These are phyloP conservation scores for Solanum piurae DNA, from an alignment of 257 asterid genomes.

Conservation along the genomic window DNA sequence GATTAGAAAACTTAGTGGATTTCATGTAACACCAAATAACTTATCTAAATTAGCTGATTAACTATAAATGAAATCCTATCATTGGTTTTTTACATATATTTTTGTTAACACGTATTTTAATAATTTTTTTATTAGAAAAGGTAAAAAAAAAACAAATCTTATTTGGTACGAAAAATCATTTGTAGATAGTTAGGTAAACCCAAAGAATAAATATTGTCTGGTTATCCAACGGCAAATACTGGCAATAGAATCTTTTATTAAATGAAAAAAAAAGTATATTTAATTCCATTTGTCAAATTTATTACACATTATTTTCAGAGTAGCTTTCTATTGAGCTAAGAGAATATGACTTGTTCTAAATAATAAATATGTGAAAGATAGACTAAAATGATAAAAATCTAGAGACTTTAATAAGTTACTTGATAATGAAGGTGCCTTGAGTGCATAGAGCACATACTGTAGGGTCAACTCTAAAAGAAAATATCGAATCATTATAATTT, in stretches of 20 bases:
- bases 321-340: background rate
- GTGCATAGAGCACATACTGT: background rate
- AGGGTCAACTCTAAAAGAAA: background rate
- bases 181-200: background rate
- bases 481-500: too few relatives aligned
- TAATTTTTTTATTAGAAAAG: background rate
- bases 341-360: background rate
- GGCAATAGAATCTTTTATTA: conserved; percentile 19
- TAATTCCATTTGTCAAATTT: background rate
- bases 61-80: background rate
- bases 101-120: background rate
- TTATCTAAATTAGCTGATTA: background rate
- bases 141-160: background rate
- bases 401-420: background rate
- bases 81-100: background rate
- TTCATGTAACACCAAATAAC: background rate
- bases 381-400: background rate
- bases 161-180: background rate
- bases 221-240: conserved; percentile 8
- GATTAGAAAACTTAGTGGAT: background rate
- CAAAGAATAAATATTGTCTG: conserved; percentile 16
- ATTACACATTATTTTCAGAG: background rate
- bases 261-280: background rate
- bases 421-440: background rate
- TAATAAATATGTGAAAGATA: background rate